A percentile compares a stretch with the other conserved stretches of the same genome.
These are phyloP conservation scores for Aspergillus fructus DNA, from an alignment of 2,329 filamentous ascomycete species.

Conservation along the genomic window DNA sequence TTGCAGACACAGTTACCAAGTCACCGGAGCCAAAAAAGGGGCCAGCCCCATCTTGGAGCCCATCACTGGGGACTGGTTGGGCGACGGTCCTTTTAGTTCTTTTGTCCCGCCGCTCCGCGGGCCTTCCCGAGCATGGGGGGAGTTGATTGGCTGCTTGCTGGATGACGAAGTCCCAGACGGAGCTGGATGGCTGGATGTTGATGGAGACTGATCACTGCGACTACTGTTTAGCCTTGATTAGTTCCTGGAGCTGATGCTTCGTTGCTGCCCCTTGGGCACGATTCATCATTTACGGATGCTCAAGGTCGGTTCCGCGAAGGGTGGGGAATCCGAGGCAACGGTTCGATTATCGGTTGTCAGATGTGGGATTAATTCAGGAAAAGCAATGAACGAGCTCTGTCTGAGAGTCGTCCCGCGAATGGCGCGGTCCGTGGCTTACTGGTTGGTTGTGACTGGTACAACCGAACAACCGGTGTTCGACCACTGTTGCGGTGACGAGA, in stretches of 20 bases:
- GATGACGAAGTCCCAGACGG: neutral
- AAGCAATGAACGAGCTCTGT: neutral
- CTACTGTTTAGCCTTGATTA: no score
- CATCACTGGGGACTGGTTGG: neutral
- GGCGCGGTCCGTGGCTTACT: neutral
- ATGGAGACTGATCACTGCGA: neutral
- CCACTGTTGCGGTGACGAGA: neutral
- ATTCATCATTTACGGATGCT: neutral
- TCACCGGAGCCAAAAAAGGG: neutral
- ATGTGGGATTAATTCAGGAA: neutral
- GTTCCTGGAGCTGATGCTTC: no score
- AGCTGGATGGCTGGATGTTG: no score
- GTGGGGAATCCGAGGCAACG: conserved; percentile 16
- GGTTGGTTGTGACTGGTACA: no score
- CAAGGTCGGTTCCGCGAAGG: neutral
- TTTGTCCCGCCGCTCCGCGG: neutral
- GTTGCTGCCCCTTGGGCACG: neutral
- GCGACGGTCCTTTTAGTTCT: neutral
- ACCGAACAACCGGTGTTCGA: no score
- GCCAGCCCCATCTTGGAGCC: neutral
- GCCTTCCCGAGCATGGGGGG: neutral
- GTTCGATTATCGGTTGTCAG: conserved; percentile 20
- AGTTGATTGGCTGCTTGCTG: no score
- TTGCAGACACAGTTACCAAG: neutral
- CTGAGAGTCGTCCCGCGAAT: conserved; percentile 4